Evolutionary conservation across 768 basidiomycete genomes (phyloP).

Genomic region (Sarcomyxa edulis): DNA sequence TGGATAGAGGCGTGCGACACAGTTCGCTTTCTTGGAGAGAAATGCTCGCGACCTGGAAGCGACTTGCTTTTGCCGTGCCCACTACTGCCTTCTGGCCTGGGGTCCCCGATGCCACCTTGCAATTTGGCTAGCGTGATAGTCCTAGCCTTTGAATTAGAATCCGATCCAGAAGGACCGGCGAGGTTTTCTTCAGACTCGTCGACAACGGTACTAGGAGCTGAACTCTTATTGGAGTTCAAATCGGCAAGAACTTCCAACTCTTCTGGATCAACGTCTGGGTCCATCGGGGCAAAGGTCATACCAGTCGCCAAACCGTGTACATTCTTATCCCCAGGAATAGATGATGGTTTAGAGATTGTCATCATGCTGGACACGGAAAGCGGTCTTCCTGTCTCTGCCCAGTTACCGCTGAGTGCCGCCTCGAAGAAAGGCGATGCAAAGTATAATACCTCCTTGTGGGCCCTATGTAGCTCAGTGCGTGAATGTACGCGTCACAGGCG

Average conservation of each 20-base stretch:
- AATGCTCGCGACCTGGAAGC: no score
- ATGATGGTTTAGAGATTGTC: constrained; percentile 75
- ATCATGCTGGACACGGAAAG: constrained; percentile 78
- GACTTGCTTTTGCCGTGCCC: not conserved
- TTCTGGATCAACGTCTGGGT: constrained; percentile 41
- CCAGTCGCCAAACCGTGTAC: constrained; percentile 39
- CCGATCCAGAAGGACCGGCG: constrained; percentile 26
- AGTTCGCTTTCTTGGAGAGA: constrained; percentile 15
- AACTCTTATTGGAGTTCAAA: no score
- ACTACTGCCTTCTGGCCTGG: constrained; percentile 5
- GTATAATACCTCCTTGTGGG: constrained; percentile 86
- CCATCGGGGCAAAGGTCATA: constrained; percentile 57
- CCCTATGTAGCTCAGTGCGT: constrained; percentile 46
- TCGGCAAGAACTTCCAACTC: constrained; percentile 40
- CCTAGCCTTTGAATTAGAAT: constrained; percentile 14
- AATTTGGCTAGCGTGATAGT: constrained; percentile 53
- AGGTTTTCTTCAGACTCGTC: constrained; percentile 24
- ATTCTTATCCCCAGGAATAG: constrained; percentile 45
- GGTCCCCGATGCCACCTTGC: constrained; percentile 22
- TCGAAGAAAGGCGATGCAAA: constrained; percentile 97
- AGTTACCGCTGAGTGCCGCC: constrained; percentile 83
- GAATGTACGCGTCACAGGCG: not conserved
- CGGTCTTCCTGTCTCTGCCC: constrained; percentile 85
- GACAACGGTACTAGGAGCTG: no score
- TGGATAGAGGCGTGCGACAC: constrained; percentile 34